Conservation (phyloP, 1,284 basidiomycete species). For the Coniferiporia weirii region DNA sequence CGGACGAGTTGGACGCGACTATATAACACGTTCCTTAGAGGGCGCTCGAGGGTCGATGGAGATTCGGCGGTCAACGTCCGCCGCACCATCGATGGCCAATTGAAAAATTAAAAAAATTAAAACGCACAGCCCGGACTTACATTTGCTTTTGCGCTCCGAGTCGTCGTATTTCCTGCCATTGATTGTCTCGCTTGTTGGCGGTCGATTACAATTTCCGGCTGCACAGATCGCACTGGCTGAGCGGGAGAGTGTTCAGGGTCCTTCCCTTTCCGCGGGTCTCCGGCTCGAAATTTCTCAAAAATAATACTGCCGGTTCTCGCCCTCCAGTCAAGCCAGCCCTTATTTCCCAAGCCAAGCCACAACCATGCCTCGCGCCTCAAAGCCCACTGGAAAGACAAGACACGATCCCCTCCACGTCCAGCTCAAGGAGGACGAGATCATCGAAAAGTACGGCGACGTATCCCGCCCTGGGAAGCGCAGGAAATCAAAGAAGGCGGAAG, state of each 20-base stretch:
- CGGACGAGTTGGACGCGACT: too few species aligned
- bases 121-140: too few species aligned
- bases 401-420: conserved; percentile 86
- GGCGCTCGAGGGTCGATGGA: neutral
- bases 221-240: neutral
- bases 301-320: neutral
- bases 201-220: too few species aligned
- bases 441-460: conserved; percentile 74
- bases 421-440: conserved; percentile 68
- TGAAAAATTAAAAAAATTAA: too few species aligned
- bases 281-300: neutral
- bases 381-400: conserved; percentile 49
- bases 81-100: too few species aligned
- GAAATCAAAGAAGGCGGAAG: conserved; percentile 46
- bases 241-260: neutral
- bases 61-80: neutral
- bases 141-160: too few species aligned
- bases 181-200: too few species aligned
- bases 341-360: neutral
- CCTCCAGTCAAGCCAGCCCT: neutral
- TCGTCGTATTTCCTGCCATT: too few species aligned
- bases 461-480: conserved; percentile 69
- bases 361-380: conserved; percentile 60
- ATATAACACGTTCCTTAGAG: too few species aligned
- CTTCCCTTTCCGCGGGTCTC: neutral